These are phyloP conservation scores for Auriscalpium vulgare DNA, from an alignment of 768 basidiomycete genomes.

Conservation along the genomic window DNA sequence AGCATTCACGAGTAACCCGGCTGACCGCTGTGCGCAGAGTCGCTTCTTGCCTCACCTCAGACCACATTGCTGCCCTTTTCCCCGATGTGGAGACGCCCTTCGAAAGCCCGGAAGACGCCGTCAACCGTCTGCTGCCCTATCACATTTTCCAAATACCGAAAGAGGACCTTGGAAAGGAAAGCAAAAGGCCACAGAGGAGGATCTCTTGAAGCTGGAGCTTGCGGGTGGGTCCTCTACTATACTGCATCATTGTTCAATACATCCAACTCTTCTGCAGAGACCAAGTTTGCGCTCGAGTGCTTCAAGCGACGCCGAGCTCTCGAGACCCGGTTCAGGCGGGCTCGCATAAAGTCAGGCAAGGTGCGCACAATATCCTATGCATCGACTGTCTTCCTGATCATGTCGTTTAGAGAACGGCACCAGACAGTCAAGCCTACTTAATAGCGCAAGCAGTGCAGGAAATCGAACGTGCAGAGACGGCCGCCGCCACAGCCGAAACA, in stretches of 20 bases:
- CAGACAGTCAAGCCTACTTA: constrained; percentile 55
- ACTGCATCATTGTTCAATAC: background rate
- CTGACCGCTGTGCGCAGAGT: constrained; percentile 32
- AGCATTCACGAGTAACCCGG: background rate
- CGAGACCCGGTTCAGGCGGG: constrained; percentile 48
- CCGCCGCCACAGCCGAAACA: constrained; percentile 48
- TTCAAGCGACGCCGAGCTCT: constrained; percentile 49
- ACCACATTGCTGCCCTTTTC: constrained; percentile 51
- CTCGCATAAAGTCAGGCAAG: constrained; percentile 47
- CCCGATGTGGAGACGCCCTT: constrained; percentile 72
- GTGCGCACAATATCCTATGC: constrained; percentile 28
- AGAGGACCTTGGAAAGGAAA: constrained; percentile 51
- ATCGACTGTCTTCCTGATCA: background rate
- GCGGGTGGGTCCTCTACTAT: constrained; percentile 32
- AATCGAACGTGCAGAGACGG: constrained; percentile 54
- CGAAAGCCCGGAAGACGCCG: constrained; percentile 47
- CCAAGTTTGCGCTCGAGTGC: constrained; percentile 62
- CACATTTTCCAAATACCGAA: constrained; percentile 72
- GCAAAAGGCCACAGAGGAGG: constrained; percentile 42
- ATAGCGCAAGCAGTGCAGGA: constrained; percentile 61
- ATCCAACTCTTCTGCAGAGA: constrained; percentile 38
- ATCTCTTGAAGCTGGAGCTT: constrained; percentile 40
- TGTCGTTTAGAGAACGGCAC: constrained; percentile 42
- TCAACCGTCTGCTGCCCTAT: constrained; percentile 70
- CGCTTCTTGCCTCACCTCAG: constrained; percentile 45